Evolutionary conservation across 768 basidiomycete genomes (phyloP).

Genomic region (Lactarius psammicola): DNA sequence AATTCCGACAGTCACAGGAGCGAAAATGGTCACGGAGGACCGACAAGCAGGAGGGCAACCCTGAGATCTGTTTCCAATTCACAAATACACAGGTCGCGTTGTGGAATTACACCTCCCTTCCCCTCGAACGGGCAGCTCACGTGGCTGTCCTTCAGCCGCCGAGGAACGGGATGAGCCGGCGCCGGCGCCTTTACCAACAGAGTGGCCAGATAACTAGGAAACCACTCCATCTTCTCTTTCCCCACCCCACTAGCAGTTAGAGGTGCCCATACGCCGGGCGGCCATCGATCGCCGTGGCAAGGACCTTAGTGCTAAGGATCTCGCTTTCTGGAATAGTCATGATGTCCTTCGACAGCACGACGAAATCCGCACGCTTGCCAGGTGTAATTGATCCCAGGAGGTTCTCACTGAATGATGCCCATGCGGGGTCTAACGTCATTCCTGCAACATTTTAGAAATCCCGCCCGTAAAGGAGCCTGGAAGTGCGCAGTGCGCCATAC

Average conservation of each 20-base stretch:
- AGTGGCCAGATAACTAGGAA: constrained; percentile 12
- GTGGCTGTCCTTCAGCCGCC: constrained; percentile 5
- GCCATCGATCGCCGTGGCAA: constrained; percentile 81
- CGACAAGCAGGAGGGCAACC: not conserved
- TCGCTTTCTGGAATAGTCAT: constrained; percentile 58
- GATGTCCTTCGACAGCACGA: constrained; percentile 80
- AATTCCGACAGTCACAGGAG: constrained; percentile 1
- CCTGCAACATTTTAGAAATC: constrained; percentile 42
- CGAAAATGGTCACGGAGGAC: not conserved
- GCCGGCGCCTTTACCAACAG: constrained; percentile 12
- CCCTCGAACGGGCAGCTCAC: not conserved
- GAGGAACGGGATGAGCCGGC: constrained; percentile 13
- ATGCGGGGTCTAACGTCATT: constrained; percentile 86
- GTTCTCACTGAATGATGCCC: constrained; percentile 78
- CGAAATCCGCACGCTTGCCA: constrained; percentile 84
- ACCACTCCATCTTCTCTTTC: constrained; percentile 10
- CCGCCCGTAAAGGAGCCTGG: not conserved
- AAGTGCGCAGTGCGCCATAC: constrained; percentile 39
- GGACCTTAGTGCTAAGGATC: constrained; percentile 66
- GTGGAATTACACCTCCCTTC: not conserved
- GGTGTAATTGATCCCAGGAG: constrained; percentile 70
- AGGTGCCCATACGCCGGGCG: constrained; percentile 44
- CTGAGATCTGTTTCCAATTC: constrained; percentile 6
- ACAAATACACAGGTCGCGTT: not conserved
- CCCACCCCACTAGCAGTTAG: constrained; percentile 27